Conservation (phyloP, 176 grass and related monocot species). For the Oryza glumipatula region DNA sequence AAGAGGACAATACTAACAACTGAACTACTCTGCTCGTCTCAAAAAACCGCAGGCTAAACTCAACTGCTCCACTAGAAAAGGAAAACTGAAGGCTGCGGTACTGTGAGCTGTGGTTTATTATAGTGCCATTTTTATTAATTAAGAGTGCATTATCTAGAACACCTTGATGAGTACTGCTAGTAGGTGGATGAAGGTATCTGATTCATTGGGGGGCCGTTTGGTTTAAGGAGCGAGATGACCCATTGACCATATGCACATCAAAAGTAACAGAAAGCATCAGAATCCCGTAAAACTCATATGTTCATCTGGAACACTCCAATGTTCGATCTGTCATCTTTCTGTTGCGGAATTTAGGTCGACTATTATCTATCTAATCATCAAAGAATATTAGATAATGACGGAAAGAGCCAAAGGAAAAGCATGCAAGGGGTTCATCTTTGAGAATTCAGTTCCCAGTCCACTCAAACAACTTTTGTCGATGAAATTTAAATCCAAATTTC, state of each 20-base stretch:
- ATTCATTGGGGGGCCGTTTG: neutral
- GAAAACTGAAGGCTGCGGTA: too few species aligned
- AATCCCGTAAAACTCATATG: neutral
- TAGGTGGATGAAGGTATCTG: neutral
- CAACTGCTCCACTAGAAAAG: too few species aligned
- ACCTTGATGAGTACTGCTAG: neutral
- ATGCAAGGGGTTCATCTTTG: neutral
- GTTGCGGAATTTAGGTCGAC: neutral
- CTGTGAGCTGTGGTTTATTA: too few species aligned
- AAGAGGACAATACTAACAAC: too few species aligned
- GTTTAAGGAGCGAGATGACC: neutral
- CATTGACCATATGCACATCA: neutral
- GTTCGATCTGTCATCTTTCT: neutral
- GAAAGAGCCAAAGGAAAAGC: neutral
- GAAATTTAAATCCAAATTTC: neutral
- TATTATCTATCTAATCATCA: neutral
- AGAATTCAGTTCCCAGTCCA: neutral
- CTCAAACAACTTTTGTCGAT: neutral
- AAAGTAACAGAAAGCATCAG: neutral
- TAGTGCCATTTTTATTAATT: neutral
- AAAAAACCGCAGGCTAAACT: neutral
- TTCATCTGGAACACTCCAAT: neutral
- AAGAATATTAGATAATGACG: neutral
- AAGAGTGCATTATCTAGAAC: neutral
- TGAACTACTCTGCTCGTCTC: too few species aligned